These are phyloP conservation scores for Nicotiana otophora DNA, from an alignment of 257 asterid species.

Conservation along the genomic window DNA sequence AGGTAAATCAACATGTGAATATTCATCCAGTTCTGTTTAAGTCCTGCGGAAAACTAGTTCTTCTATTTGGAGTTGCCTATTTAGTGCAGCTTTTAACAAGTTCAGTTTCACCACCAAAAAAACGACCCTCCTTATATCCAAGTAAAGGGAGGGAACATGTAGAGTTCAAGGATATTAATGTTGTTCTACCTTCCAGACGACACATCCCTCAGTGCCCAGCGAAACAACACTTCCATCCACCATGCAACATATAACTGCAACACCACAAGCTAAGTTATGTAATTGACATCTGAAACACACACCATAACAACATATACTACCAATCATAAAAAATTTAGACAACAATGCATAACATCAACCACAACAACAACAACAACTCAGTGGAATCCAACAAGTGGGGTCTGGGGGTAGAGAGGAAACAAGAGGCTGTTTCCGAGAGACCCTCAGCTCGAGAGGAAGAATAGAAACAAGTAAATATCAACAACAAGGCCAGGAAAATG, in stretches of 20 bases:
- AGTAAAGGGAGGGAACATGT: background rate
- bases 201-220: conserved; percentile 53
- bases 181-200: conserved; percentile 66
- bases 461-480: too few relatives aligned
- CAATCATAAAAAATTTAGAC: background rate
- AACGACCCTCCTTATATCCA: background rate
- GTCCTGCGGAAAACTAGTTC: background rate
- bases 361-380: too few relatives aligned
- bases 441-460: too few relatives aligned
- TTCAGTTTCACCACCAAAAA: background rate
- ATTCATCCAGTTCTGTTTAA: background rate
- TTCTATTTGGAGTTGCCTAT: background rate
- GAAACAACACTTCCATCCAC: conserved; percentile 68
- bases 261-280: conserved; percentile 8
- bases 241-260: conserved; percentile 84
- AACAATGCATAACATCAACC: background rate
- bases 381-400: too few relatives aligned
- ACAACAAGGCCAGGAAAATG: too few relatives aligned
- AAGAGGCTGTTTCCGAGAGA: too few relatives aligned
- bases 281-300: conserved; percentile 7
- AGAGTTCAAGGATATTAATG: background rate
- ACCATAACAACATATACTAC: background rate
- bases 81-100: background rate
- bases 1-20: background rate
- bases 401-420: too few relatives aligned